Base-by-base conservation (phyloP, 306 rosid genomes). In the Cicer arietinum region DNA sequence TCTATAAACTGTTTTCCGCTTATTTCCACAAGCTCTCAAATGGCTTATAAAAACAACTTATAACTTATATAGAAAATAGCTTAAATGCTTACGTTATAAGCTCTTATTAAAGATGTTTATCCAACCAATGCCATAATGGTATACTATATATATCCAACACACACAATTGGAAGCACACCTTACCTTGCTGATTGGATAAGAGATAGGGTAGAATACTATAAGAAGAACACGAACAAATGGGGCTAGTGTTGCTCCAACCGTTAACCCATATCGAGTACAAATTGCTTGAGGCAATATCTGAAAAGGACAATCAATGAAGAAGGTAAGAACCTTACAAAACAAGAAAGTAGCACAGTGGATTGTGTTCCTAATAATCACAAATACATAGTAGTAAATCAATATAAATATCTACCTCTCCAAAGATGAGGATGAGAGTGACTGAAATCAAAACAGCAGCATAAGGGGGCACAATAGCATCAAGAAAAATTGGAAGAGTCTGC, bases 111-210 rank as follows among this genome's bases (percentile, higher is more conserved):
- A 30, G 4, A 30, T 30, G 37, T 4, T 30, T 30, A 30, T 30
- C 37, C 37, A 30, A 30, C 37, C 37, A 30, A 7, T 1, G 9
- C 46, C 46, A 30, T 25, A 3, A 39, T 13, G 5, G 22, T 40
- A 61, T 5, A 9, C 30, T 5, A 10, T 18, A 75, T 7, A 52
- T 8, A n/a, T 44, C 1, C 25, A 16, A 59, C 22, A 73, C 76
- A 79, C 53, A 73, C 7, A 52, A 40, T 7, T 62, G 53, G 42
- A 83, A 75, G 71, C 35, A 59, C 76, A 48, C 71, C 45, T 6
- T 60, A 94, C 99, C 97, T 94, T 94, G 74, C 97, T 94, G 46
- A 94, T 94, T 59, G 99, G 99, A 81, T 92, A 92, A 41, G 97
- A 81, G 58, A 94, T 81, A 1, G 99, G 99, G 78, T 76, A 86